Conservation (phyloP, 352 stramenopile species). For the Saprolegnia diclina region DNA sequence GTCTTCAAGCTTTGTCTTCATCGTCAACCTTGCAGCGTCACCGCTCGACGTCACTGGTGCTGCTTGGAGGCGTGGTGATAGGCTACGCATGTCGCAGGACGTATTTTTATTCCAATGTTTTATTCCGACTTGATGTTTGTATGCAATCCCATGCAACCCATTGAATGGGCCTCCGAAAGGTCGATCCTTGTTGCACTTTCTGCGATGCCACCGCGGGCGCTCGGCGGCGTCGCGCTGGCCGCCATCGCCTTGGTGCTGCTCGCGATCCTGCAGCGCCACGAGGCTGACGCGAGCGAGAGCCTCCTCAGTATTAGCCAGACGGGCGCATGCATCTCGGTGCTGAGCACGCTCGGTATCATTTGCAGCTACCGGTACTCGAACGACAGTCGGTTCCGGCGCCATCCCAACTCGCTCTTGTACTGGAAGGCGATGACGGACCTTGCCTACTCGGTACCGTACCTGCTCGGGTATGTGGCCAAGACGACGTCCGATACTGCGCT, state of each 20-base stretch:
- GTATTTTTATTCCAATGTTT: not conserved
- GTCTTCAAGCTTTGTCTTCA: too few relatives aligned
- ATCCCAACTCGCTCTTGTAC: constrained; percentile 80
- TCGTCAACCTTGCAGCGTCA: too few relatives aligned
- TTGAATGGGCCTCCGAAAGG: not conserved
- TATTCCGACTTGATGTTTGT: not conserved
- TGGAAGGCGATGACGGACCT: constrained; percentile 73
- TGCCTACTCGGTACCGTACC: constrained; percentile 67
- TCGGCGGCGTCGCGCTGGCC: not conserved
- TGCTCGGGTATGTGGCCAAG: constrained; percentile 53
- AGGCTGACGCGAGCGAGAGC: not conserved
- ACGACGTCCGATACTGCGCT: constrained; percentile 38
- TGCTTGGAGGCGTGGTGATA: not conserved
- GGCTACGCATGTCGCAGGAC: not conserved
- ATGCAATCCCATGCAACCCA: not conserved
- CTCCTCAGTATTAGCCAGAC: not conserved
- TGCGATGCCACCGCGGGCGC: not conserved
- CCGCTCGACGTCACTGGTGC: too few relatives aligned
- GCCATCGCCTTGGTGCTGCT: not conserved
- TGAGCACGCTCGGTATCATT: constrained; percentile 1
- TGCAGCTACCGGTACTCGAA: not conserved
- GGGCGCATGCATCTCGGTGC: constrained; percentile 1
- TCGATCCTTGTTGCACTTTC: not conserved
- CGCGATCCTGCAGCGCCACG: not conserved
- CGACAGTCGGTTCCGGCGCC: constrained; percentile 32